Evolutionary conservation across 805 yeast genomes (phyloP), one percentile per base, ranked within the genome.

Genomic region (Wickerhamomyces strasburgensis): DNA sequence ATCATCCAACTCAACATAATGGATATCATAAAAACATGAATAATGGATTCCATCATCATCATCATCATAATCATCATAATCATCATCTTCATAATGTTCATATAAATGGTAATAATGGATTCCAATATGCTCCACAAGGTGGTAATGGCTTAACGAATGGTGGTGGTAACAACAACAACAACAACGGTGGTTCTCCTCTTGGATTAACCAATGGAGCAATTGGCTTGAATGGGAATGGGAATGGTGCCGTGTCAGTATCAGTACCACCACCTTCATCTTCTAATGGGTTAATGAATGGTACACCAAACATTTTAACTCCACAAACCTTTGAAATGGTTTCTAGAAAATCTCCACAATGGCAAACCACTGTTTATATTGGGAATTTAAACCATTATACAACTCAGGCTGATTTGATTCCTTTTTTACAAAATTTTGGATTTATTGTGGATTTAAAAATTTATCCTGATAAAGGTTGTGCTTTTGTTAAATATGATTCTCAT

Each of bases 401-500:
- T 35, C 87, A 84, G 58, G 69, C 69, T 38, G 93, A 84, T 45
- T 65, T 87, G 51, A 68, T 82, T 39, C 86, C 90, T 16, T 61
- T 86, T 36, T 62, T 86, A 44, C 89, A 79, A 55, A 79, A 74
- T 48, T 85, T 86, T 57, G 96, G 96, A 5, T 84, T 68, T 60
- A 82, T 87, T 54, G 80, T 84, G 40, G 93, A 84, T 48, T 76
- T 87, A 55, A 82, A 83, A 58, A 74, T 83, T 51, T 81, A 82
- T 47, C 82, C 87, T 7, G 94, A 86, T 38, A 75, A 75, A 45
- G 93, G 90, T 5, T 87, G 90, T 64, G 95, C 95, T 9, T 88
- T 87, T 65, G 90, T 84, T 44, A 82, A 81, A 60, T 86, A 79
- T 56, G 95, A 84, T 52, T 71, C 85, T 29, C 96, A 87, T 59